A percentile compares a stretch with the other conserved stretches of the same genome.
These are phyloP conservation scores for Claviceps maximensis DNA, from an alignment of 2,329 filamentous ascomycete species.

Conservation along the genomic window DNA sequence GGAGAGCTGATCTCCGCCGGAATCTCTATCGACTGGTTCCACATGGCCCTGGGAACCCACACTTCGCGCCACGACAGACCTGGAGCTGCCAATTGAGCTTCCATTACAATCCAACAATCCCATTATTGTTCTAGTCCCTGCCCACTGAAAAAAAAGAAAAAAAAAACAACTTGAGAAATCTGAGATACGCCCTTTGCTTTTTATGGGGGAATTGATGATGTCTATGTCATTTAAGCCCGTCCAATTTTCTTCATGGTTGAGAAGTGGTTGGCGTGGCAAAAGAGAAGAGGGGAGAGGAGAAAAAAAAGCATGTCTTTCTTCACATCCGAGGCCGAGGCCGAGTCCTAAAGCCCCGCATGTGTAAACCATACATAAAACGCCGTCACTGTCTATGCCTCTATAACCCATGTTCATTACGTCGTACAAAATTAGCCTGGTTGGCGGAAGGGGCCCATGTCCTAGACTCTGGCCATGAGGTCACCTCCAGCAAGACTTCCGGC, in stretches of 20 bases:
- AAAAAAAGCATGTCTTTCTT: background rate
- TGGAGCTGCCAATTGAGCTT: slow-evolving; percentile 8
- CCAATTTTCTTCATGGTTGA: background rate
- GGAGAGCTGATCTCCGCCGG: no score
- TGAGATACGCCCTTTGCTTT: no score
- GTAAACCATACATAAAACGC: slow-evolving; percentile 20
- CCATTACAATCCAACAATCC: slow-evolving; percentile 12
- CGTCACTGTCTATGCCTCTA: slow-evolving; percentile 27
- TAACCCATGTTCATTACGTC: slow-evolving; percentile 26
- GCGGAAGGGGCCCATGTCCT: slow-evolving; percentile 12
- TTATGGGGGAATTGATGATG: slow-evolving; percentile 7
- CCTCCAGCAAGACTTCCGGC: slow-evolving; percentile 65
- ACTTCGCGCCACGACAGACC: background rate
- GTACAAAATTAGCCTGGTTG: slow-evolving; percentile 14
- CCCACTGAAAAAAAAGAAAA: no score
- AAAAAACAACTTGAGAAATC: no score
- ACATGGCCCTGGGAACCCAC: no score
- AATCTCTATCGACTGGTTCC: no score
- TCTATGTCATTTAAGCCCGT: slow-evolving; percentile 6
- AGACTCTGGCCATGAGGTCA: slow-evolving; percentile 47
- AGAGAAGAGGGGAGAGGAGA: slow-evolving; percentile 8
- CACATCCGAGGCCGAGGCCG: background rate
- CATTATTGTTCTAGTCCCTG: background rate
- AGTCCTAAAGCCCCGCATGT: slow-evolving; percentile 6
- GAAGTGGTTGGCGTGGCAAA: no score